Percentiles rank a stretch among this genome's conserved stretches.
These are phyloP conservation scores for Diaporthe ampelina DNA, from an alignment of 2,329 filamentous ascomycete genomes.

Conservation along the genomic window DNA sequence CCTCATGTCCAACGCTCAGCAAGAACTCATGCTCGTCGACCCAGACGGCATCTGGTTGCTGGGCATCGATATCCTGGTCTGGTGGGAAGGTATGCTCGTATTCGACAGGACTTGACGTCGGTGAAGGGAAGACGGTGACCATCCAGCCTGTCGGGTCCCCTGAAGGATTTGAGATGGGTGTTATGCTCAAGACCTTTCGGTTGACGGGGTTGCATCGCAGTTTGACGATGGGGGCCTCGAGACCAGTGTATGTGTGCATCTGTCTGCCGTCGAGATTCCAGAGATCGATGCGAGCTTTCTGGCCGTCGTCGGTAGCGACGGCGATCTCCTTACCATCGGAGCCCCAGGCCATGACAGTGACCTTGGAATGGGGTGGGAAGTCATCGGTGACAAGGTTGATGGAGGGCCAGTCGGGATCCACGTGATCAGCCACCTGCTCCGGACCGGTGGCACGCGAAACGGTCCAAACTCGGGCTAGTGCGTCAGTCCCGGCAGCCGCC, in stretches of 20 bases:
- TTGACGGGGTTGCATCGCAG: slow-evolving; percentile 72
- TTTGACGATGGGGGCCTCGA: slow-evolving; percentile 73
- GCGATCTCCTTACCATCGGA: slow-evolving; percentile 69
- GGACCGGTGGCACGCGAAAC: slow-evolving; percentile 67
- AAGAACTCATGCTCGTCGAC: slow-evolving; percentile 71
- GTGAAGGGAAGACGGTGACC: slow-evolving; percentile 67
- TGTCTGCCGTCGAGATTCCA: slow-evolving; percentile 68
- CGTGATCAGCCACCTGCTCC: slow-evolving; percentile 61
- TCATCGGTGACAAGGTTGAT: slow-evolving; percentile 67
- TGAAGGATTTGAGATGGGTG: slow-evolving; percentile 62
- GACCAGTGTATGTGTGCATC: slow-evolving; percentile 67
- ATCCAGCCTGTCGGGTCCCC: slow-evolving; percentile 56
- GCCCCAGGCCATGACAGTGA: slow-evolving; percentile 74
- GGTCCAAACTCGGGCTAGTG: slow-evolving; percentile 78
- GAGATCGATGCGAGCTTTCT: slow-evolving; percentile 67
- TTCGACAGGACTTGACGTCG: slow-evolving; percentile 59
- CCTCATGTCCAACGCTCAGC: slow-evolving; percentile 69
- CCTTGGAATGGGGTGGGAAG: slow-evolving; percentile 64
- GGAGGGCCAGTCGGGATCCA: slow-evolving; percentile 59
- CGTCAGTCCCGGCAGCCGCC: slow-evolving; percentile 78
- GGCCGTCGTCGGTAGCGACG: slow-evolving; percentile 69
- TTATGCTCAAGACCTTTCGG: slow-evolving; percentile 68
- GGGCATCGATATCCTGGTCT: slow-evolving; percentile 64
- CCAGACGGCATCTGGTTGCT: slow-evolving; percentile 72
- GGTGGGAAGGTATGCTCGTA: slow-evolving; percentile 56